Percentiles rank a stretch among this genome's conserved stretches.
phyloP scores from a whole-genome alignment of 371 early-diverging fungal genomes.

The Mycotypha africana region DNA sequence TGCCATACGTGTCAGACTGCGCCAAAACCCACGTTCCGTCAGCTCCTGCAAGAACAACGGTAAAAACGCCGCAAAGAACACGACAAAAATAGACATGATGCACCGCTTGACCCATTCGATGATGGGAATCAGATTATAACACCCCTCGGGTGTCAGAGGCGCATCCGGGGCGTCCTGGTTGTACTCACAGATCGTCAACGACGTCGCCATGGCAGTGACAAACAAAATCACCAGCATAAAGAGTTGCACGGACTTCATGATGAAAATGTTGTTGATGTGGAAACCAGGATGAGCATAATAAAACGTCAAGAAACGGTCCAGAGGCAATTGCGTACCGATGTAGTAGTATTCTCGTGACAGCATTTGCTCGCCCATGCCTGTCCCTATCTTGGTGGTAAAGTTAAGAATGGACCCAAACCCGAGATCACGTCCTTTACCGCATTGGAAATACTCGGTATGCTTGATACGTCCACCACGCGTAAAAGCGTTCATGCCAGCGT shows the following conservation, averaged over 20 bases:
- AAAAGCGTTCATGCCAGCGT: slow-evolving; percentile 89
- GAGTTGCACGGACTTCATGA: slow-evolving; percentile 82
- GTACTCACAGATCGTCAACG: slow-evolving; percentile 44
- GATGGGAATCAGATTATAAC: slow-evolving; percentile 66
- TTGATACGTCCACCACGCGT: slow-evolving; percentile 83
- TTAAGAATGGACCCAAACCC: slow-evolving; percentile 86
- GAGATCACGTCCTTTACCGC: slow-evolving; percentile 90
- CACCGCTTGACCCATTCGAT: slow-evolving; percentile 78
- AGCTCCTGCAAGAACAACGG: slow-evolving; percentile 83
- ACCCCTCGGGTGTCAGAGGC: slow-evolving; percentile 46
- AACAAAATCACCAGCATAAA: slow-evolving; percentile 78
- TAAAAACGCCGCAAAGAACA: slow-evolving; percentile 75
- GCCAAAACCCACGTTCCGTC: slow-evolving; percentile 76
- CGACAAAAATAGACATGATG: slow-evolving; percentile 69
- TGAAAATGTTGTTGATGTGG: slow-evolving; percentile 88
- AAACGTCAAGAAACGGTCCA: slow-evolving; percentile 85
- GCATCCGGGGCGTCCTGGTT: slow-evolving; percentile 41
- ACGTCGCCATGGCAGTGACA: slow-evolving; percentile 60
- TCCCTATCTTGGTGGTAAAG: slow-evolving; percentile 87
- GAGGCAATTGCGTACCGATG: slow-evolving; percentile 75
- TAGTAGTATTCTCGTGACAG: slow-evolving; percentile 89
- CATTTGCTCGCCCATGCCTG: slow-evolving; percentile 93
- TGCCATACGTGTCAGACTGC: slow-evolving; percentile 66
- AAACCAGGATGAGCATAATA: slow-evolving; percentile 89
- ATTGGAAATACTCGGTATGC: slow-evolving; percentile 89